These are phyloP conservation scores for Serendipita sp. DNA, from an alignment of 1,284 basidiomycete genomes.

Conservation along the genomic window DNA sequence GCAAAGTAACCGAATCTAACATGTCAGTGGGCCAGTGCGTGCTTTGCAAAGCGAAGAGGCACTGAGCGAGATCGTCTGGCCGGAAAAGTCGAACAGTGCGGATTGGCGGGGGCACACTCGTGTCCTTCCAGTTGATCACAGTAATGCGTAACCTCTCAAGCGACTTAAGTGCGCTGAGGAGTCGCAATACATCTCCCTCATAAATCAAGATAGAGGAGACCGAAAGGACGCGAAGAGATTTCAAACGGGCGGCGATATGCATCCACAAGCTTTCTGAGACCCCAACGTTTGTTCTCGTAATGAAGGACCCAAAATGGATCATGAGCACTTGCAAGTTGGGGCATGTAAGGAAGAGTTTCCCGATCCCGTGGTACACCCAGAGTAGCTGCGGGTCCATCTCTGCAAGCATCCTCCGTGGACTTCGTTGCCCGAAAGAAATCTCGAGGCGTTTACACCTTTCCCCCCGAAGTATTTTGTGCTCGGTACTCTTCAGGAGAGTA, in stretches of 20 bases:
- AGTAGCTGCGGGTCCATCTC: background rate
- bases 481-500: background rate
- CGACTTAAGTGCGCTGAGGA: background rate
- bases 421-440: background rate
- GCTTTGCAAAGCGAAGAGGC: background rate
- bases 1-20: background rate
- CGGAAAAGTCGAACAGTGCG: background rate
- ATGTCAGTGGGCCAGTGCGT: background rate
- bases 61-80: background rate
- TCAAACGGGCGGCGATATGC: background rate
- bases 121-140: background rate
- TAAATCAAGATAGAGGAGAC: background rate
- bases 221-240: background rate
- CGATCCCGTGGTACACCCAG: background rate
- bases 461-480: background rate
- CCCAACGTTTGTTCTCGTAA: background rate
- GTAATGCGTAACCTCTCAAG: background rate
- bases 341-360: background rate
- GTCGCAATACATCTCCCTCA: background rate
- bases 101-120: background rate
- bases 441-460: background rate
- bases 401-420: background rate
- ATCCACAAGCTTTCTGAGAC: background rate
- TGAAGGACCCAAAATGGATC: background rate
- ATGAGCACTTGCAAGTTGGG: background rate